Conservation (phyloP, 306 rosid species). For the Glycine tomentella region DNA sequence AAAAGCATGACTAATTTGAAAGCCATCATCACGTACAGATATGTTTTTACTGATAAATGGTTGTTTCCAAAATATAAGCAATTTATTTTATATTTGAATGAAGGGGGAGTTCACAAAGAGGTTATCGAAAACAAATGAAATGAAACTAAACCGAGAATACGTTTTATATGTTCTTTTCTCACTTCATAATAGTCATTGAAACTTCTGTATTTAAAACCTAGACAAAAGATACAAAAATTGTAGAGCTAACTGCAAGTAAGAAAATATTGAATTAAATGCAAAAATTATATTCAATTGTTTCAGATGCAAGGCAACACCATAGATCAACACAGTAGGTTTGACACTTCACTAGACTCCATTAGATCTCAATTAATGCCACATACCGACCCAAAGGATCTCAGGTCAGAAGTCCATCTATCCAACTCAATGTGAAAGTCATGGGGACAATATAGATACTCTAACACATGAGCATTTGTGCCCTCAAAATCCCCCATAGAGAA, state of each 20-base stretch:
- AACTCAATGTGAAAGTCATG: constrained; percentile 28
- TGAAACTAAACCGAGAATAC: not conserved
- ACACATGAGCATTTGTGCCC: constrained; percentile 10
- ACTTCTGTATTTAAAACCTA: not conserved
- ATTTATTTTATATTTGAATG: not conserved
- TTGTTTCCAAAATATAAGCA: constrained; percentile 25
- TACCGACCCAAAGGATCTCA: constrained; percentile 13
- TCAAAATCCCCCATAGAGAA: constrained; percentile 28
- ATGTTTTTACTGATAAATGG: not conserved
- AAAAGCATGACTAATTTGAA: too few relatives aligned
- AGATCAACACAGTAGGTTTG: not conserved
- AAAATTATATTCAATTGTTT: not conserved
- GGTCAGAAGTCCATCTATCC: constrained; percentile 35
- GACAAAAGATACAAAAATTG: not conserved
- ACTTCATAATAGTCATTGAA: constrained; percentile 2
- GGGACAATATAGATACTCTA: constrained; percentile 36
- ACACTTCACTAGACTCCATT: not conserved
- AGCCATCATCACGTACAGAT: not conserved
- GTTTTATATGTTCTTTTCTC: not conserved
- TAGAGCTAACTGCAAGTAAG: not conserved
- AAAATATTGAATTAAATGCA: not conserved
- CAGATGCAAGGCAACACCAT: not conserved
- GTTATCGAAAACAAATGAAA: constrained; percentile 15
- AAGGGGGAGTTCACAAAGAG: not conserved
- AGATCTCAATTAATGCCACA: not conserved